These are phyloP conservation scores for Jimgerdemannia lactiflua DNA, from an alignment of 192 early-diverging fungal species.

Conservation along the genomic window DNA sequence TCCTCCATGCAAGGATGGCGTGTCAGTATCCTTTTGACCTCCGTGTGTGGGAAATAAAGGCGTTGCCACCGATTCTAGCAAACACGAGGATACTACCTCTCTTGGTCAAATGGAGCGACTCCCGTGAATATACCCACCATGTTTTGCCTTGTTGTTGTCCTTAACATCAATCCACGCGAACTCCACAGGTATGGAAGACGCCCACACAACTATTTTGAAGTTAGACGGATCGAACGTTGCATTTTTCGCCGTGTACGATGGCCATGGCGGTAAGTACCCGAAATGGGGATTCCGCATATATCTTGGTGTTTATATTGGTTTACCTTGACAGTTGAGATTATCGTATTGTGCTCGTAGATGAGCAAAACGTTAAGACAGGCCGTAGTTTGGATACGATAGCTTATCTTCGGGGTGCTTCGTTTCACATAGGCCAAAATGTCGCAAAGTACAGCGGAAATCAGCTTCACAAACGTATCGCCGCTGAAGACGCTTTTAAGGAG, in stretches of 20 bases:
- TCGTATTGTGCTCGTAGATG: neutral
- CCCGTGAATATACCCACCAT: slow-evolving; percentile 5
- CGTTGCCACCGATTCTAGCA: too few species aligned
- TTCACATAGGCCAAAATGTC: slow-evolving; percentile 56
- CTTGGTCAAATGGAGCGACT: slow-evolving; percentile 12
- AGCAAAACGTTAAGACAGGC: too few species aligned
- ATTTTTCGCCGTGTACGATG: slow-evolving; percentile 98
- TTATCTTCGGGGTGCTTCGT: neutral
- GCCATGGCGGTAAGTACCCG: slow-evolving; percentile 75
- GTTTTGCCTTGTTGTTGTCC: neutral
- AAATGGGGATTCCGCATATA: neutral
- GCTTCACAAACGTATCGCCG: slow-evolving; percentile 71
- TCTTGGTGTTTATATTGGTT: neutral
- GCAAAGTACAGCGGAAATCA: slow-evolving; percentile 82
- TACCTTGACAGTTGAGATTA: too few species aligned
- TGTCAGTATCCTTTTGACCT: slow-evolving; percentile 56
- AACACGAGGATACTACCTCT: neutral
- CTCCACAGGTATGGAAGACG: slow-evolving; percentile 91
- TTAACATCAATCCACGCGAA: slow-evolving; percentile 11
- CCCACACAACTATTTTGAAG: slow-evolving; percentile 84
- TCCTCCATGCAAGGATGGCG: slow-evolving; percentile 89
- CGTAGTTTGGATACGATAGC: too few species aligned
- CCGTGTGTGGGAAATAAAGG: too few species aligned
- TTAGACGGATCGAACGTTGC: slow-evolving; percentile 62
- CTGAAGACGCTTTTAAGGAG: slow-evolving; percentile 58